Evolutionary conservation across 75 land plant genomes (phyloP).

Genomic region (Pinus albicaulis): DNA sequence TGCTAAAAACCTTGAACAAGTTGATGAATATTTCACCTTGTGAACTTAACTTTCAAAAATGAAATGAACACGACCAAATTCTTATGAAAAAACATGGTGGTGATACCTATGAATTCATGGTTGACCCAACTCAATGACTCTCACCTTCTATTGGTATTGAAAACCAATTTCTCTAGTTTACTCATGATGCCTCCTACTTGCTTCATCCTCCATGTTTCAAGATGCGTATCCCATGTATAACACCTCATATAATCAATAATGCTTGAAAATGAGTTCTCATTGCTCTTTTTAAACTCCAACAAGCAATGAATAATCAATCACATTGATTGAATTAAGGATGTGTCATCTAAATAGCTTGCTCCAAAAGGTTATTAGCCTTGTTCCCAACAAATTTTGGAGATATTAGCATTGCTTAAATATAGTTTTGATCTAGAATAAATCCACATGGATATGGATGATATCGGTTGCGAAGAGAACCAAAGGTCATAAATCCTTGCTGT

Average conservation of each 20-base stretch:
- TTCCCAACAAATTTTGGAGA: conserved; percentile 81
- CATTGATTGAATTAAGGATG: conserved; percentile 83
- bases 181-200: too few species aligned
- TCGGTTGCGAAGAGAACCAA: conserved; percentile 78
- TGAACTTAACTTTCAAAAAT: too few species aligned
- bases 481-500: conserved; percentile 78
- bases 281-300: conserved; percentile 82
- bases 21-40: too few species aligned
- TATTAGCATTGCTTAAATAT: conserved; percentile 70
- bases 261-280: conserved; percentile 76
- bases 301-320: conserved; percentile 97
- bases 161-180: too few species aligned
- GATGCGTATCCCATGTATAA: conserved; percentile 92
- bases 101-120: too few species aligned
- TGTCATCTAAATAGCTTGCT: conserved; percentile 93
- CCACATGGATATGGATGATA: conserved; percentile 47
- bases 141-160: too few species aligned
- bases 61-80: too few species aligned
- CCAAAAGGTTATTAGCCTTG: conserved; percentile 69
- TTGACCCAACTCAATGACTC: too few species aligned
- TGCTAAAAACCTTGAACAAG: too few species aligned
- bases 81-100: too few species aligned
- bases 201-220: conserved; percentile 71
- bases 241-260: conserved; percentile 84
- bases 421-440: conserved; percentile 86